phyloP scores from a whole-genome alignment of 2,329 filamentous ascomycete species.

The Fusarium incarnatum region DNA sequence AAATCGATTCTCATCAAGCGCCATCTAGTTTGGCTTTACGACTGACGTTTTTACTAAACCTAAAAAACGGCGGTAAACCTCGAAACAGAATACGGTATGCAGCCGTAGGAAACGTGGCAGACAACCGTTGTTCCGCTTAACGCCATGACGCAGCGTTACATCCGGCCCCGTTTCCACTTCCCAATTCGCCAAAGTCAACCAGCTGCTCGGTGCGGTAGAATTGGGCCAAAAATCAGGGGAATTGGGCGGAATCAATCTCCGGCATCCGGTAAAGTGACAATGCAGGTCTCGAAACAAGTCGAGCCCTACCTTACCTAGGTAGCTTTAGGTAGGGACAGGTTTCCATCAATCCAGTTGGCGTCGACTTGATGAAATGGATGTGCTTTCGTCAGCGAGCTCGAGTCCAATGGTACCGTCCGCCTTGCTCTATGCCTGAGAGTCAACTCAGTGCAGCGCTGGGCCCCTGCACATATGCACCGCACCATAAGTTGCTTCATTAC shows the following conservation, averaged over 20 bases:
- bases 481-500: neutral
- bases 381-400: neutral
- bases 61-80: conserved; percentile 8
- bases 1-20: neutral
- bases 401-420: conserved; percentile 36
- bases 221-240: conserved; percentile 13
- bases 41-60: neutral
- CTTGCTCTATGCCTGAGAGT: conserved; percentile 22
- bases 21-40: neutral
- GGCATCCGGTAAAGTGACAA: conserved; percentile 31
- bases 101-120: conserved; percentile 28
- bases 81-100: conserved; percentile 17
- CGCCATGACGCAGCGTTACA: conserved; percentile 39
- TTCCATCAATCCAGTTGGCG: neutral
- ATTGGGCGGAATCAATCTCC: conserved; percentile 42
- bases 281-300: neutral
- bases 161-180: conserved; percentile 26
- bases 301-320: neutral
- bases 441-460: neutral
- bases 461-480: conserved; percentile 3
- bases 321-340: neutral
- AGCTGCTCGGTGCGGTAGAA: conserved; percentile 41
- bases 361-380: neutral
- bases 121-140: conserved; percentile 21
- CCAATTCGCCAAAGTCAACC: conserved; percentile 44